Conservation (phyloP, 2,329 filamentous ascomycete species). For the Magnaporthales sp. region DNA sequence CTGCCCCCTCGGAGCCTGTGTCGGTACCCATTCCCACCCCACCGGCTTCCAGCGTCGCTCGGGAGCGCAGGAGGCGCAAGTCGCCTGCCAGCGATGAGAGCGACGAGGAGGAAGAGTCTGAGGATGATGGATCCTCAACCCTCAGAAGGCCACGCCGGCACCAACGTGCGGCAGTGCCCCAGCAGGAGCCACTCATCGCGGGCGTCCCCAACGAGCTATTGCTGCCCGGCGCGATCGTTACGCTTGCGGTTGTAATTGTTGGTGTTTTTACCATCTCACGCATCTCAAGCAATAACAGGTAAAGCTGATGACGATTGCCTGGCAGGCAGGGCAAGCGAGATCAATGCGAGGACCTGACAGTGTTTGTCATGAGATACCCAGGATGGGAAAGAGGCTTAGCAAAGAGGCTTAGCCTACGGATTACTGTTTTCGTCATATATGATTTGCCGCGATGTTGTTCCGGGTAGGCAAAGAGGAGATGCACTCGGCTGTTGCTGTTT, state of each 20-base stretch:
- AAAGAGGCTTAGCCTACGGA: not conserved
- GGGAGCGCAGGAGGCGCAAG: slow-evolving; percentile 35
- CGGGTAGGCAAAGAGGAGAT: not conserved
- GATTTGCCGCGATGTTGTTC: not conserved
- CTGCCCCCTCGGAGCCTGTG: slow-evolving; percentile 21
- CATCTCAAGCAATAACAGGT: slow-evolving; percentile 23
- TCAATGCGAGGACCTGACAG: not conserved
- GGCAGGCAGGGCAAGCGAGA: not conserved
- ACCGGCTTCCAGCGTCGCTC: slow-evolving; percentile 37
- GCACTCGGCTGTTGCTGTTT: not conserved
- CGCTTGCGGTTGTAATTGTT: slow-evolving; percentile 88
- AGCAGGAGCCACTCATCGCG: slow-evolving; percentile 66
- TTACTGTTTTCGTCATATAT: not conserved
- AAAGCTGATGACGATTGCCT: not conserved
- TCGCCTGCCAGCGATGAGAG: slow-evolving; percentile 30
- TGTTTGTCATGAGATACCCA: not conserved
- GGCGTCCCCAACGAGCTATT: slow-evolving; percentile 92
- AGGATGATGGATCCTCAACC: slow-evolving; percentile 11
- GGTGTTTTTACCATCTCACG: slow-evolving; percentile 86
- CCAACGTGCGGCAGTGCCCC: slow-evolving; percentile 19
- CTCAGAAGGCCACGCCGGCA: slow-evolving; percentile 28
- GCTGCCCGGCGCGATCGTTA: slow-evolving; percentile 87
- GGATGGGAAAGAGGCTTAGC: not conserved
- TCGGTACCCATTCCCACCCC: slow-evolving; percentile 32
- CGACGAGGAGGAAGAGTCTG: slow-evolving; percentile 32